These are phyloP conservation scores for Termitomyces sp. DNA, from an alignment of 768 basidiomycete species.

Conservation along the genomic window DNA sequence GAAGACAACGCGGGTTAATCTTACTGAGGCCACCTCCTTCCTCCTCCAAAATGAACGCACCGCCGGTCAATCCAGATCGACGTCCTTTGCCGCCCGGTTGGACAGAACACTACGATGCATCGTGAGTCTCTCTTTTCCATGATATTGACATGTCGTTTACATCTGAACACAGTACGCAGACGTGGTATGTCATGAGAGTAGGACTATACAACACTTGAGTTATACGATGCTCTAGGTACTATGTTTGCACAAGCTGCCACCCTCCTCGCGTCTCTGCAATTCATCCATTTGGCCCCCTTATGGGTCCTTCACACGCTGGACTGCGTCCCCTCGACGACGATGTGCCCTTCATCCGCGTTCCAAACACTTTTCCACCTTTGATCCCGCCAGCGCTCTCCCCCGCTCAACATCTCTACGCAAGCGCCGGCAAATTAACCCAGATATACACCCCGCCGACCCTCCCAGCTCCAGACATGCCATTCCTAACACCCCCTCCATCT, in stretches of 20 bases:
- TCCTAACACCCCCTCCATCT: not conserved
- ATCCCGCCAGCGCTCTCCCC: slow-evolving; percentile 2
- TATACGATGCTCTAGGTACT: slow-evolving; percentile 11
- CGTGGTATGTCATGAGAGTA: slow-evolving; percentile 2
- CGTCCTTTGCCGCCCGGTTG: slow-evolving; percentile 16
- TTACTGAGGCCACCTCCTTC: too few species aligned
- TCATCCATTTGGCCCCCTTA: slow-evolving; percentile 13
- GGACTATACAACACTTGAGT: not conserved
- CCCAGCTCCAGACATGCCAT: not conserved
- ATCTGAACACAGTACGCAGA: not conserved
- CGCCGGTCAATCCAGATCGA: slow-evolving; percentile 14
- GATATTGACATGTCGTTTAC: not conserved
- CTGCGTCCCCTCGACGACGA: not conserved
- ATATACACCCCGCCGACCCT: not conserved
- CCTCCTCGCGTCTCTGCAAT: slow-evolving; percentile 11
- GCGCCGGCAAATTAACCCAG: slow-evolving; percentile 2
- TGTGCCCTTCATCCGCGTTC: not conserved
- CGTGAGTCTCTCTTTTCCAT: slow-evolving; percentile 8
- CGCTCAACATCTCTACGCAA: slow-evolving; percentile 16
- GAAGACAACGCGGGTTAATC: too few species aligned
- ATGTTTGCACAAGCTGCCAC: slow-evolving; percentile 8
- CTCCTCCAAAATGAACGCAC: slow-evolving; percentile 4
- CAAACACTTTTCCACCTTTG: not conserved
- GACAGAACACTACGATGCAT: slow-evolving; percentile 17
- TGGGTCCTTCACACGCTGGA: not conserved